Evolutionary conservation across 163 green algal species (phyloP).

Genomic region (Chloroidium sp.): DNA sequence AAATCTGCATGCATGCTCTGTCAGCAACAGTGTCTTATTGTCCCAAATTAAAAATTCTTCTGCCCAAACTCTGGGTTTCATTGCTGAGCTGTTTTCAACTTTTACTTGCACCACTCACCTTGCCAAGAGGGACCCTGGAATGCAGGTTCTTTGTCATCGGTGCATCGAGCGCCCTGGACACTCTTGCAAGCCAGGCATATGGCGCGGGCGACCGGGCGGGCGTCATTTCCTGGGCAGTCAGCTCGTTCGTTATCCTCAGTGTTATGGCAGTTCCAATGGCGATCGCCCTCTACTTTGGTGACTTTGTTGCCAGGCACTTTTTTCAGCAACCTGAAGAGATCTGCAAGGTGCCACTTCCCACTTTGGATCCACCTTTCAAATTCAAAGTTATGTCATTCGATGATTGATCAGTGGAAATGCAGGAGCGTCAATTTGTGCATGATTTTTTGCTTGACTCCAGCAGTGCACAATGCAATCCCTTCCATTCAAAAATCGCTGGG

Average conservation of each 20-base stretch:
- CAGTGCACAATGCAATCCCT: neutral
- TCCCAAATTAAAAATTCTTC: neutral
- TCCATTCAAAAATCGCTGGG: no score
- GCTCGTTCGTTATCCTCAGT: slow-evolving; percentile 25
- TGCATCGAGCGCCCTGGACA: slow-evolving; percentile 45
- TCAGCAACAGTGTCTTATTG: neutral
- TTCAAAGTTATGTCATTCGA: no score
- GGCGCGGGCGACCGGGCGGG: slow-evolving; percentile 30
- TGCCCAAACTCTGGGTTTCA: no score
- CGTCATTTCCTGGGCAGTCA: slow-evolving; percentile 38
- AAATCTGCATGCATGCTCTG: neutral
- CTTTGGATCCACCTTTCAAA: no score
- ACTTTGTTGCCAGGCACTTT: slow-evolving; percentile 14
- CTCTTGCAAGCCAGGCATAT: slow-evolving; percentile 44
- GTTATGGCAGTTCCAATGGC: slow-evolving; percentile 27
- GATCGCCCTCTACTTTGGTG: slow-evolving; percentile 7
- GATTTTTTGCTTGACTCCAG: neutral
- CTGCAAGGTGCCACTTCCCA: neutral
- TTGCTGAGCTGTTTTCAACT: no score
- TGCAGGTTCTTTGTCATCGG: neutral
- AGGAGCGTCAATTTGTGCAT: no score
- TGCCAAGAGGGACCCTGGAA: no score
- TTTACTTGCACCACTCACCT: no score
- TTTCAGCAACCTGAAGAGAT: slow-evolving; percentile 32
- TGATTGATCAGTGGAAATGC: no score